A percentile compares a stretch with the other conserved stretches of the same genome.
These are phyloP conservation scores for Rhodofomes roseus DNA, from an alignment of 1,284 basidiomycete genomes.

Conservation along the genomic window DNA sequence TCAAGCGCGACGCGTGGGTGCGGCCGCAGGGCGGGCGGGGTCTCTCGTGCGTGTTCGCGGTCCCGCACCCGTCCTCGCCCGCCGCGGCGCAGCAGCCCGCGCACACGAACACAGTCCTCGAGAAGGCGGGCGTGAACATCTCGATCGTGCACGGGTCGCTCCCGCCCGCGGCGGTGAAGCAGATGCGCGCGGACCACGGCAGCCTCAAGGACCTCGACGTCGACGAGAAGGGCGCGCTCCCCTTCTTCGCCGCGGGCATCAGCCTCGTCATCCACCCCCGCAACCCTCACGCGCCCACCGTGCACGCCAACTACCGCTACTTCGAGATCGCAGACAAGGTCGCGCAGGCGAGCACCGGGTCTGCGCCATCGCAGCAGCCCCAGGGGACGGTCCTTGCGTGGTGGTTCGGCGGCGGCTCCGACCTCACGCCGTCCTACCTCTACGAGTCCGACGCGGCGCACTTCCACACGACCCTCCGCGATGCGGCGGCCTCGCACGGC, in stretches of 20 bases:
- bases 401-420: constrained; percentile 99
- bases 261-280: constrained; percentile 92
- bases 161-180: constrained; percentile 84
- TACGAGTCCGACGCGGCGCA: constrained; percentile 85
- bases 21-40: constrained; percentile 85
- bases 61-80: constrained; percentile 37
- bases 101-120: constrained; percentile 58
- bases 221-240: constrained; percentile 47
- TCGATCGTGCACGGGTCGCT: constrained; percentile 89
- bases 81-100: constrained; percentile 22
- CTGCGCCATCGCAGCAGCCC: constrained; percentile 23
- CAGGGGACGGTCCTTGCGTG: constrained; percentile 68
- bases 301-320: constrained; percentile 97
- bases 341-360: constrained; percentile 27
- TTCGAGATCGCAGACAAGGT: constrained; percentile 82
- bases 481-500: constrained; percentile 76
- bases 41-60: constrained; percentile 83
- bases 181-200: constrained; percentile 93
- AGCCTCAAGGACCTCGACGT: constrained; percentile 62
- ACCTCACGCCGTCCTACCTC: constrained; percentile 93
- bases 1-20: constrained; percentile 88
- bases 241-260: constrained; percentile 93
- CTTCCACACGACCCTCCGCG: constrained; percentile 83
- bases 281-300: constrained; percentile 90
- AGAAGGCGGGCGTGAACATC: constrained; percentile 97